phyloP scores from a whole-genome alignment of 192 early-diverging fungal species.

The Backusella tarrabulga region DNA sequence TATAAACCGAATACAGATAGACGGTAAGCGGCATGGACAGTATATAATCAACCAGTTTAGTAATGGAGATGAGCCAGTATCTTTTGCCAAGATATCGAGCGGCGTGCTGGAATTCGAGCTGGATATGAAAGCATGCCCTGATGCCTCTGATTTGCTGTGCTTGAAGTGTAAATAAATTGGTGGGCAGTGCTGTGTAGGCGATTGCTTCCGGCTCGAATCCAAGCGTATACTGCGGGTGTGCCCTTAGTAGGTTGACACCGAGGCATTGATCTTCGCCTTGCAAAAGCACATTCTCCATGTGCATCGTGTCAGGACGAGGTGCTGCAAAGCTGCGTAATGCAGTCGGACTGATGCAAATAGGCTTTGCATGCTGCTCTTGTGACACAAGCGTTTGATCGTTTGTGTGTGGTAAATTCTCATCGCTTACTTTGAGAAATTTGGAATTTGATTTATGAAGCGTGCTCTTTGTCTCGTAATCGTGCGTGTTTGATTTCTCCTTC shows the following conservation, averaged over 20 bases:
- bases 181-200: conserved; percentile 31
- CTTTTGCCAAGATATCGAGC: conserved; percentile 22
- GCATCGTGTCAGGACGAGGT: conserved; percentile 30
- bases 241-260: conserved; percentile 23
- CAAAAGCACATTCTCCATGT: conserved; percentile 36
- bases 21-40: conserved; percentile 27
- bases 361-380: not conserved
- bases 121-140: conserved; percentile 33
- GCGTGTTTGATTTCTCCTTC: conserved; percentile 38
- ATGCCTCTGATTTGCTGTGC: conserved; percentile 26
- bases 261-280: conserved; percentile 39
- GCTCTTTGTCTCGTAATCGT: not conserved
- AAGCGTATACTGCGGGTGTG: conserved; percentile 27
- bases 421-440: conserved; percentile 17
- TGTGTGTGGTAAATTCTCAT: conserved; percentile 5
- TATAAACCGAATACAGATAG: conserved; percentile 30
- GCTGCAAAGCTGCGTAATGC: conserved; percentile 31
- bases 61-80: conserved; percentile 30
- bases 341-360: conserved; percentile 37
- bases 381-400: conserved; percentile 2
- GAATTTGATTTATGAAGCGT: not conserved
- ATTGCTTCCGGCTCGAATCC: conserved; percentile 42
- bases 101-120: conserved; percentile 29
- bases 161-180: conserved; percentile 30
- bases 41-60: conserved; percentile 30